Percentiles rank a stretch among this genome's conserved stretches.
These are phyloP conservation scores for Cucurbita pepo DNA, from an alignment of 306 rosid species.

Conservation along the genomic window DNA sequence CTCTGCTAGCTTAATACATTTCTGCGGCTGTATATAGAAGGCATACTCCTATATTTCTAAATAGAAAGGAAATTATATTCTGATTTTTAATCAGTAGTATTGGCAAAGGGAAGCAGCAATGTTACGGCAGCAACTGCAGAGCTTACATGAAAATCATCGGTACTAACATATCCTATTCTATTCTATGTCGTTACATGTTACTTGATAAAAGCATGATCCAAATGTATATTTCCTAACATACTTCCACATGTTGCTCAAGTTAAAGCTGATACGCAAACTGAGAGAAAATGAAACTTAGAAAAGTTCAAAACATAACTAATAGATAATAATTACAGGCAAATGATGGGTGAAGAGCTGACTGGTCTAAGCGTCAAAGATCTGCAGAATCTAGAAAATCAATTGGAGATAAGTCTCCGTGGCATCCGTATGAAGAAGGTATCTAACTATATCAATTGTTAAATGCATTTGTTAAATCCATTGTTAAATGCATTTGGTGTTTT, in stretches of 20 bases:
- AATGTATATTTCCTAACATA: neutral
- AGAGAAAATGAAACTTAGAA: neutral
- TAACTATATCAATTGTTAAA: neutral
- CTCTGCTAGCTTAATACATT: neutral
- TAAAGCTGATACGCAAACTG: neutral
- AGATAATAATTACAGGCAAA: constrained; percentile 34
- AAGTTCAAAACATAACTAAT: neutral
- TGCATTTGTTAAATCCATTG: neutral
- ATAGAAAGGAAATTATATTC: neutral
- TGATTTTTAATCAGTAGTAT: constrained; percentile 39
- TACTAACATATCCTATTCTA: constrained; percentile 5
- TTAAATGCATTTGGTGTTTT: neutral
- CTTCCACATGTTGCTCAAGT: neutral
- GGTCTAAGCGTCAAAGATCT: constrained; percentile 53
- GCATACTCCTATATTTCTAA: neutral
- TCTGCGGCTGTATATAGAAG: neutral
- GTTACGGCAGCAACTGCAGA: constrained; percentile 64
- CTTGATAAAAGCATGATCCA: neutral
- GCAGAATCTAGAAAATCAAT: constrained; percentile 53
- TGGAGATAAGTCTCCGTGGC: constrained; percentile 66
- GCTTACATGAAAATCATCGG: constrained; percentile 60
- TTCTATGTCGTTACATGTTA: neutral
- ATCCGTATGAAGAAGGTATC: constrained; percentile 33
- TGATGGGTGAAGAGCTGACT: constrained; percentile 88
- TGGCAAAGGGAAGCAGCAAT: constrained; percentile 67